phyloP scores from a whole-genome alignment of 306 rosid genomes.

The Glycyrrhiza uralensis region DNA sequence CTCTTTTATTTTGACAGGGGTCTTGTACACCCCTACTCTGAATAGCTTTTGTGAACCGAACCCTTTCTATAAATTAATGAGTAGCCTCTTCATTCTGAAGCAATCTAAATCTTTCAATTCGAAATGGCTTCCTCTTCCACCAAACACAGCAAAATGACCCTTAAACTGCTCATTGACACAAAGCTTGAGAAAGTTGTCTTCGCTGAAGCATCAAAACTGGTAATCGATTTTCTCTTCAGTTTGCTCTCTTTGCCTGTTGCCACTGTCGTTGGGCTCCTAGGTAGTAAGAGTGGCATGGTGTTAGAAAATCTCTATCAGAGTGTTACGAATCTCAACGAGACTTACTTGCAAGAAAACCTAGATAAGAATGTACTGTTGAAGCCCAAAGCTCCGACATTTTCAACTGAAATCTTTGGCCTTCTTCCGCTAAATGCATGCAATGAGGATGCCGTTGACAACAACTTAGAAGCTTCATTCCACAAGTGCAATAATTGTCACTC shows the following conservation, averaged over 20 bases:
- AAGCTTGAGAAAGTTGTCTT: constrained; percentile 23
- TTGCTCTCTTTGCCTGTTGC: constrained; percentile 33
- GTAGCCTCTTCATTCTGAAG: no score
- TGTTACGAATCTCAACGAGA: constrained; percentile 23
- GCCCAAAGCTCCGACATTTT: no score
- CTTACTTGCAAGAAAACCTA: constrained; percentile 29
- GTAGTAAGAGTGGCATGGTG: constrained; percentile 23
- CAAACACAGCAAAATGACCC: not conserved
- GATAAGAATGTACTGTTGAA: constrained; percentile 22
- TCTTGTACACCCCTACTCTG: no score
- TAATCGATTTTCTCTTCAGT: constrained; percentile 37
- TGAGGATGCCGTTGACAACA: not conserved
- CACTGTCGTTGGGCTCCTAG: constrained; percentile 16
- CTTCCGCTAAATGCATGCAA: not conserved
- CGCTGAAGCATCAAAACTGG: constrained; percentile 47
- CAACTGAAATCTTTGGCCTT: not conserved
- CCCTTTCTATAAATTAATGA: no score
- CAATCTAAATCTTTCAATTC: no score
- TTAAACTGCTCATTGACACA: constrained; percentile 41
- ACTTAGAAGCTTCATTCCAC: not conserved
- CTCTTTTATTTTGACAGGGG: no score
- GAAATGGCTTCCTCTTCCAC: not conserved
- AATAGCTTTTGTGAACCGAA: no score
- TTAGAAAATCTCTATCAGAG: constrained; percentile 43
- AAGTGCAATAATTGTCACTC: not conserved